phyloP scores from a whole-genome alignment of 805 yeast genomes.

The Maudiozyma bulderi region DNA sequence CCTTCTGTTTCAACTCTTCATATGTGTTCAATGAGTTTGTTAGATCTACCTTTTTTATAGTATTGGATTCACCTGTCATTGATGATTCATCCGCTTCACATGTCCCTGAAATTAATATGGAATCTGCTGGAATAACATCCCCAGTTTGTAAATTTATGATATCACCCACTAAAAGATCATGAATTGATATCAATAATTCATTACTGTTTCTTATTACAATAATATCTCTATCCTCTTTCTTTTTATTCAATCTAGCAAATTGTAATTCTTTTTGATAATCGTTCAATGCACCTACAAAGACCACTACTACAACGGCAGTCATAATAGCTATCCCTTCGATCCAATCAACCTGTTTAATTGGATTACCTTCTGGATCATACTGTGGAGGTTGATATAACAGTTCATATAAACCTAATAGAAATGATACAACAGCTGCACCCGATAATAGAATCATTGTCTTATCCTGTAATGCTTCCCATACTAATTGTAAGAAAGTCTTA shows the following conservation, averaged over 20 bases:
- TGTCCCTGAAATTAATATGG: constrained; percentile 60
- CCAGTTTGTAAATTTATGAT: constrained; percentile 79
- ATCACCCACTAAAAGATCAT: constrained; percentile 81
- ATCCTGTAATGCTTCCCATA: constrained; percentile 82
- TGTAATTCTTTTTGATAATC: constrained; percentile 95
- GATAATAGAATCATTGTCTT: constrained; percentile 77
- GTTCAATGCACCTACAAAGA: constrained; percentile 87
- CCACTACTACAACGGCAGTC: constrained; percentile 84
- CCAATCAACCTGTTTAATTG: constrained; percentile 86
- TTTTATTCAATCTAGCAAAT: constrained; percentile 76
- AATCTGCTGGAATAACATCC: constrained; percentile 86
- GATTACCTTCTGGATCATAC: constrained; percentile 68
- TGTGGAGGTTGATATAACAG: constrained; percentile 76
- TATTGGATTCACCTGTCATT: constrained; percentile 87
- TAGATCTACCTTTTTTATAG: constrained; percentile 62
- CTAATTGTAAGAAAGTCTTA: constrained; percentile 56
- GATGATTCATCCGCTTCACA: constrained; percentile 89
- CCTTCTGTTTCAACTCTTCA: constrained; percentile 10
- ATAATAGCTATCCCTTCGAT: constrained; percentile 98
- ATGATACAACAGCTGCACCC: constrained; percentile 79
- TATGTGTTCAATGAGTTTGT: constrained; percentile 29
- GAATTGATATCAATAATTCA: constrained; percentile 59
- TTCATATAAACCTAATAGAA: constrained; percentile 86
- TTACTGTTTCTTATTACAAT: constrained; percentile 67
- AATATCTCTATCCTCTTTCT: constrained; percentile 75